Evolutionary conservation across 208 protist genomes (phyloP), one percentile per base, ranked within the genome.

Genomic region (Angomonas ambiguus): DNA sequence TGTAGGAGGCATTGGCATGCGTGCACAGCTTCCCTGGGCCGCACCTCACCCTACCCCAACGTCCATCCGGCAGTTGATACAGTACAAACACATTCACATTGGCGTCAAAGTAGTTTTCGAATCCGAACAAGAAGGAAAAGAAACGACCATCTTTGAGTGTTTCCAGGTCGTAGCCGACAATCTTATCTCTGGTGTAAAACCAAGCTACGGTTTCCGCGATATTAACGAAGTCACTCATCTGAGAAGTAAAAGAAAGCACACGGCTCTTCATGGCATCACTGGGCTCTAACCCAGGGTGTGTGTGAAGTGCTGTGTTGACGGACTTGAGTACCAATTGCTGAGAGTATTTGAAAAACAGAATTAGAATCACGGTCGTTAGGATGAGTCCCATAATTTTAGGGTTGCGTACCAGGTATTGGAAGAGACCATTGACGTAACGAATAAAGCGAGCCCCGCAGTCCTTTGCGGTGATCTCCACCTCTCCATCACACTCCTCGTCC

Each of bases 291-390:
- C 77, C 81, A 0, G 77, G 75, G 58, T 84, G 81, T n/a, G 72
- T 68, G 1, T 55, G 41, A 48, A 85, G 72, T 16, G 80, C 76
- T 0, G 69, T 64, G 49, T 75, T 77, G 28, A 82, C 80, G 8
- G 74, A 62, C 62, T 69, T 70, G 18, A 82, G 67, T 0, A 82
- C 80, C 16, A 82, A 63, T 48, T 85, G 72, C 64, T 85, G 80
- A 3, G 80, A 66, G 68, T 82, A 85, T 51, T 82, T 85, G 65
- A 82, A 82, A 62, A 85, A 85, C n/a, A 85, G 69, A 2, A 85
- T 67, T 11, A 85, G 22, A 32, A 85, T 74, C 16, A 57, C 64
- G 32, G 72, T 82, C 5, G 72, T 85, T 49, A 86, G 62, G 41
- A 86, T 49, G 25, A 82, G 60, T 27, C 80, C 80, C 69, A 82